Base-by-base conservation (phyloP, 1,284 basidiomycete genomes). In the Ustilago nuda region DNA sequence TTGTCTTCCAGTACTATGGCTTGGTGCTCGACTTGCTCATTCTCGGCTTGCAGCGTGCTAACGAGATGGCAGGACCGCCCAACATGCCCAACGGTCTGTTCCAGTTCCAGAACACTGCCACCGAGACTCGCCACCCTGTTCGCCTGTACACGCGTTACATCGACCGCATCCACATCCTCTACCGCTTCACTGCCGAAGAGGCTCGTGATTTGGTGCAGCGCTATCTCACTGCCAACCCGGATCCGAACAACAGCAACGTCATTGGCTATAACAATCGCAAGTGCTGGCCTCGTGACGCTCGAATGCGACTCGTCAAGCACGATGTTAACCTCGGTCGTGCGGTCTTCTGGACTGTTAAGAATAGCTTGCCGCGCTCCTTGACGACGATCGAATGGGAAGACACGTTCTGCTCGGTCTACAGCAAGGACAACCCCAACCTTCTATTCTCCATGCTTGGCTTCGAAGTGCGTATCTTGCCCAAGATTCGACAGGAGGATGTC, bases 291-390 rank as follows among this genome's bases (percentile, higher is more conserved):
- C 90, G 95, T 74, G 97, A 99, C 86, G 98, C 95, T 86, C 92
- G 97, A 68, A 99, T 99, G 97, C 90, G 97, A 39, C 90, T 99
- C 65, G 97, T 98, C 89, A 99, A 99, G 88, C 96, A 99, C 87
- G 97, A 99, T 84, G 97, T 99, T 87, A 99, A 99, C 87, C 89
- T 99, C 37, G 96, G 96, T 36, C 91, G 97, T 77, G 97, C 97
- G 7, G 96, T 98, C 12, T 98, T 98, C 76, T 99, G 96, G 97
- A 98, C 98, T 81, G 94, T 99, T 86, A 98, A 98, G 89, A 96
- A 98, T 87, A 94, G 94, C 80, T 87, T 99, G 50, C 97, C 97
- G 1, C 89, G 96, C 66, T 98, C 95, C 35, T 88, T 99, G 72
- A 99, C 96, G 2, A 98, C 97, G 0, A 98, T 99, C 85, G 97